Evolutionary conservation across 164 flowering plant species (phyloP).

Genomic region (Vitis rotundifolia): DNA sequence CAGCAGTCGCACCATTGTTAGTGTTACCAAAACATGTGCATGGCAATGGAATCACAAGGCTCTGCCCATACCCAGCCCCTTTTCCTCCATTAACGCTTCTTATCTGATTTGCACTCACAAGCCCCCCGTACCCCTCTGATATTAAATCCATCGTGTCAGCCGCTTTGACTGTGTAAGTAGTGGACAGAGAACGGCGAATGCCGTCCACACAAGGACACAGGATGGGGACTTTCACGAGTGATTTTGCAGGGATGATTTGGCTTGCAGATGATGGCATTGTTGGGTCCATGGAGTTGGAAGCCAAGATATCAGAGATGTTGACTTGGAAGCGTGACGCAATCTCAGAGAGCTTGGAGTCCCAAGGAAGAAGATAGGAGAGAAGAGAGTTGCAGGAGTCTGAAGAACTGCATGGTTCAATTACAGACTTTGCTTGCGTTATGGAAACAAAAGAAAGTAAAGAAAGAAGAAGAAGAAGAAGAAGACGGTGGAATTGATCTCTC

Average conservation of each 20-base stretch:
- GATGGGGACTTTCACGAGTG: conserved; percentile 26
- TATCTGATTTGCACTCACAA: conserved; percentile 32
- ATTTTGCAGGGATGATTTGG: conserved; percentile 16
- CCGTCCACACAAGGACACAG: conserved; percentile 35
- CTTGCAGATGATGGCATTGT: background rate
- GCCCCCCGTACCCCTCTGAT: conserved; percentile 24
- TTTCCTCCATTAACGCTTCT: conserved; percentile 10
- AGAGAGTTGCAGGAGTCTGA: conserved; percentile 29
- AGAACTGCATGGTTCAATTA: conserved; percentile 32
- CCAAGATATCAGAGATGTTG: conserved; percentile 12
- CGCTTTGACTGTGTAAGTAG: conserved; percentile 9
- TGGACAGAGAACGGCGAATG: conserved; percentile 25
- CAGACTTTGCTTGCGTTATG: conserved; percentile 15
- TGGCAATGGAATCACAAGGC: conserved; percentile 24
- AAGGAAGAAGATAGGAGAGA: conserved; percentile 28
- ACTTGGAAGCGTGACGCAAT: conserved; percentile 21
- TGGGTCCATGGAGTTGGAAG: conserved; percentile 19
- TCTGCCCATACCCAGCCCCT: conserved; percentile 8
- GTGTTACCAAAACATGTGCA: conserved; percentile 28
- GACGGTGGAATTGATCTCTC: too few relatives aligned
- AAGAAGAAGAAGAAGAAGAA: too few relatives aligned
- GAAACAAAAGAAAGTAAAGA: too few relatives aligned
- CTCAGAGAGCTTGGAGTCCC: conserved; percentile 30
- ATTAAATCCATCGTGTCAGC: conserved; percentile 28
- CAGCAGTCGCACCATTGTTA: conserved; percentile 17